Base-by-base conservation (phyloP, 805 yeast genomes). In the Yarrowia sp. region DNA sequence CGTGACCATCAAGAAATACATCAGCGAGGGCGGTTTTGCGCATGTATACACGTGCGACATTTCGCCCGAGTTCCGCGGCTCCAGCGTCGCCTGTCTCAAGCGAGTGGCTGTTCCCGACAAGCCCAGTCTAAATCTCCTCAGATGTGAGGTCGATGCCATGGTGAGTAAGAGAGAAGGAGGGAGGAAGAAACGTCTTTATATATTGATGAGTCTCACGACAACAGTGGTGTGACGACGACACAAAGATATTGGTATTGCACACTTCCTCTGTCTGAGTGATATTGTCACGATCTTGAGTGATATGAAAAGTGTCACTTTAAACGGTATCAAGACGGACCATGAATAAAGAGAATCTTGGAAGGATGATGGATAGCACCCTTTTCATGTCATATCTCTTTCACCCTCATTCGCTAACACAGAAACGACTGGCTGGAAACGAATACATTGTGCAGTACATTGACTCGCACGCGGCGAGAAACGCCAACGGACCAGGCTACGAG, bases 91-190 rank as follows among this genome's bases (percentile, higher is more conserved):
- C 5, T 95, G 98, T 77, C 82, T 95, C 74, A 95, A 95, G 78
- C 84, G 99, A 71, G 98, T 95, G n/a, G 89, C 89, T 41, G 99
- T 95, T 3, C 98, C 98, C 4, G 92, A 89, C 76, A 95, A 95
- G 78, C 85, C 87, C 74, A 90, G 89, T 66, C 82, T 95, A 76
- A 91, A 90, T 73, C 84, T 89, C 32, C 81, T 95, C 64, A 82
- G 98, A 71, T 97, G 96, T 48, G 99, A 95, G 77, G 99, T 95
- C 15, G 98, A 95, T 76, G 97, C 98, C 12, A 94, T 95, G 98
- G 63, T 56, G 48, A 56, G 63, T 56, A 41, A 16, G 16, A 46
- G 50, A 12, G n/a, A n/a, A 42, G 45, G 45, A 41, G 9, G 12
- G 10, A 19, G 19, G 19, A 19, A 19, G 19, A 19, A 19, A 19